Evolutionary conservation across 1,284 basidiomycete genomes (phyloP), one percentile per base, ranked within the genome.

Genomic region (Pseudozyma thailandica): DNA sequence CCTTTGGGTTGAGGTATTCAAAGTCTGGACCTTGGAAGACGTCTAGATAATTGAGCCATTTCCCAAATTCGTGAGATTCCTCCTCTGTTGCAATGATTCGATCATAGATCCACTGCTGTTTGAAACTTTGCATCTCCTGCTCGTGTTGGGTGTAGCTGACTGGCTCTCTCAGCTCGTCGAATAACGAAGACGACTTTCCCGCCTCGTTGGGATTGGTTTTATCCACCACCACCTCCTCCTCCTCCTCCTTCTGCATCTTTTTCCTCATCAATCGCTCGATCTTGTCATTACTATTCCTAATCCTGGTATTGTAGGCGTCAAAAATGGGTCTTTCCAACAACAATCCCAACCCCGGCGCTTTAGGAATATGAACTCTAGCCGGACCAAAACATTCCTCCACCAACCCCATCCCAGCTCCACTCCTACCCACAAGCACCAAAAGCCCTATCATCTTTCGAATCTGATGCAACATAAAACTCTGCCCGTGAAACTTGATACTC

Each of bases 391-490:
- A 85, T 65, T 87, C 85, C 2, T 84, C 58, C 27, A 82, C 61
- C 41, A 82, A 60, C 26, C 74, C 70, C 18, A 53, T 45, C 0
- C 72, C 79, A 16, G 77, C 76, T 12, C 69, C 71, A 2, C 63
- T 79, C 3, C 80, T 55, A 1, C 66, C 72, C 6, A 82, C 42
- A 20, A 98, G 86, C 30, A 98, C 89, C 12, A 95, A 86, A 33
- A 90, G 87, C 1, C 91, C 89, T 85, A 98, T 93, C 96, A 99
- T 99, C 85, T 98, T 98, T 51, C 96, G 90, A 71, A 88, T 87
- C 79, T 98, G 95, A 83, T 99, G 95, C 57, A 98, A 85, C 96
- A 99, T 98, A 84, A 99, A 99, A 75, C 92, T 94, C 84, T 98
- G 96, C 0, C 95, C 96, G 79, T 98, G 93, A 80, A 98, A 90